Evolutionary conservation across 2,329 filamentous ascomycete genomes (phyloP).

Genomic region (Scedosporium minutisporum): DNA sequence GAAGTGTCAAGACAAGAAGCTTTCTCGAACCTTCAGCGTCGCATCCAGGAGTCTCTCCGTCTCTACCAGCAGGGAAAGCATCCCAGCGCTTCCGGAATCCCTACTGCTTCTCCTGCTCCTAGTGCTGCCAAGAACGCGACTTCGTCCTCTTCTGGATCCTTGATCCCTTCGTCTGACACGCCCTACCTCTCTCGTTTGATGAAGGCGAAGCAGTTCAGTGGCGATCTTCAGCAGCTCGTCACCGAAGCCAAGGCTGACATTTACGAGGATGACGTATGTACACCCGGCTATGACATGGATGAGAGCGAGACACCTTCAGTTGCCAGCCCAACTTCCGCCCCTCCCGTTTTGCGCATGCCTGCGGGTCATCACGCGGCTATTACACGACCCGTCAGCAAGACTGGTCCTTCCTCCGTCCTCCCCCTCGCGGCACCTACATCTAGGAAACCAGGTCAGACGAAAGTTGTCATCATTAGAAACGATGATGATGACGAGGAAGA

Average conservation of each 20-base stretch:
- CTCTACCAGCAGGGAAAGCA: conserved; percentile 40
- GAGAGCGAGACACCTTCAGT: conserved; percentile 17
- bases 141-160: conserved; percentile 14
- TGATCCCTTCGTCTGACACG: conserved; percentile 46
- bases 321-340: background rate
- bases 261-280: conserved; percentile 37
- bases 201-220: conserved; percentile 48
- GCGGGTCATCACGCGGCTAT: background rate
- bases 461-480: background rate
- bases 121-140: too few relatives aligned
- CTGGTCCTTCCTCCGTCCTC: background rate
- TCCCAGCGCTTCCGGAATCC: conserved; percentile 7
- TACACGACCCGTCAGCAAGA: conserved; percentile 1
- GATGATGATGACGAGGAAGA: conserved; percentile 13
- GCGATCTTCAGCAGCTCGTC: conserved; percentile 50
- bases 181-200: conserved; percentile 61
- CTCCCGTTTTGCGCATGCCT: conserved; percentile 2
- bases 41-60: conserved; percentile 44
- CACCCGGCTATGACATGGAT: conserved; percentile 46
- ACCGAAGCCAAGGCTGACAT: conserved; percentile 47
- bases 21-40: conserved; percentile 38
- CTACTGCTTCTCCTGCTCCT: background rate
- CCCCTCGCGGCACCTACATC: background rate
- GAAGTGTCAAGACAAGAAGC: conserved; percentile 46
- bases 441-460: background rate